These are phyloP conservation scores for Pyrrhoderma lamaoense DNA, from an alignment of 1,284 basidiomycete genomes.

Conservation along the genomic window DNA sequence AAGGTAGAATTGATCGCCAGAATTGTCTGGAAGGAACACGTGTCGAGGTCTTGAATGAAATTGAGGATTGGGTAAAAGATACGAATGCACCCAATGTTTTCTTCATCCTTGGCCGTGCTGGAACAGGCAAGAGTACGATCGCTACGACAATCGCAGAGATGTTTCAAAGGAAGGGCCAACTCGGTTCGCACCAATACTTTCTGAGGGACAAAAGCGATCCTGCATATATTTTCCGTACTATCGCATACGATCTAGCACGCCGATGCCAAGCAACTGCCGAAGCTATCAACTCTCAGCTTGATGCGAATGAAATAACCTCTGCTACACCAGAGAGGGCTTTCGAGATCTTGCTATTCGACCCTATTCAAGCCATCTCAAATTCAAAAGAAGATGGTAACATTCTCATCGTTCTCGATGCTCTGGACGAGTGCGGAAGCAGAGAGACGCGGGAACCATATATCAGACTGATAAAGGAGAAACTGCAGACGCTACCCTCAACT, in stretches of 20 bases:
- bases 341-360: background rate
- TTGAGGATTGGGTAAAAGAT: background rate
- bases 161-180: background rate
- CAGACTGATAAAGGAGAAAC: background rate
- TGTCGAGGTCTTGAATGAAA: background rate
- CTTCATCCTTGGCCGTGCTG: conserved; percentile 26
- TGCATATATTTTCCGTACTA: conserved; percentile 17
- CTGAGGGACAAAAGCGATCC: conserved; percentile 18
- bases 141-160: conserved; percentile 18
- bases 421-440: conserved; percentile 5
- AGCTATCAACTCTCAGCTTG: background rate
- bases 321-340: no score
- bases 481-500: background rate
- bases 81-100: background rate
- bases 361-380: no score
- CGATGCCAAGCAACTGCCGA: background rate
- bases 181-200: conserved; percentile 19
- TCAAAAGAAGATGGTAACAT: background rate
- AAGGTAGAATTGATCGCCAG: no score
- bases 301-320: background rate
- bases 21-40: background rate
- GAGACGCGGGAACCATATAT: background rate
- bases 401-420: conserved; percentile 3
- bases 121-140: conserved; percentile 22
- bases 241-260: conserved; percentile 19